Base-by-base conservation (phyloP, 257 asterid genomes). In the Penstemon davidsonii region DNA sequence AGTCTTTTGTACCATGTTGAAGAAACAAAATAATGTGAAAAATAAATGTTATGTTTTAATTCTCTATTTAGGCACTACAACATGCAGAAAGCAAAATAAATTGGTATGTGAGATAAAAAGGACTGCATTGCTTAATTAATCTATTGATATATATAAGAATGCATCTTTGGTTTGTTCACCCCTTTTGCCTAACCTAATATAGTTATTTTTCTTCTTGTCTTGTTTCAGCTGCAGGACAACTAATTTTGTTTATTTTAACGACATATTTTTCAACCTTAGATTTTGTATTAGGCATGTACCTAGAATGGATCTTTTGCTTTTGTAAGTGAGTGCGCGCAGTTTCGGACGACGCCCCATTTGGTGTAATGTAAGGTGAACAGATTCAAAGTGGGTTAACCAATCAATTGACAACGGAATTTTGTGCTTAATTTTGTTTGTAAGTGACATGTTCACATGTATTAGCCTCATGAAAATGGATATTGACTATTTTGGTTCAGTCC, bases 1-100 rank as follows among this genome's bases (percentile, higher is more conserved):
- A 18, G 87, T 84, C 63, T 79, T 84, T 62, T 81, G 79, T n/a
- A 77, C 81, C 89, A 84, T 81, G 10, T 13, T 10, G 3, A 9
- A 4, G 13, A 25, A 25, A 25, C 33, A 39, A 8, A 39, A 39
- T n/a, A 39, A 40, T 8, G 43, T 18, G 10, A 60, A 40, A 11
- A 41, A 47, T 5, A 2, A 9, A 43, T 25, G 41, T 36, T 40
- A 36, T 36, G 36, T 11, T 5, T 44, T 33, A 11, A 3, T 15
- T 15, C 18, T 15, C 18, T 15, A 15, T 15, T 15, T 15, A 43
- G 44, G 4, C 6, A 15, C 4, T 25, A 33, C 7, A 13, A 36
- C 1, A 7, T 25, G 2, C 1, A 1, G 7, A 55, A 18, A 40
- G 5, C 7, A 5, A 55, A 13, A 36, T 15, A 12, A 60, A 47